These are phyloP conservation scores for Colletotrichum cuscutae DNA, from an alignment of 2,329 filamentous ascomycete species.

Conservation along the genomic window DNA sequence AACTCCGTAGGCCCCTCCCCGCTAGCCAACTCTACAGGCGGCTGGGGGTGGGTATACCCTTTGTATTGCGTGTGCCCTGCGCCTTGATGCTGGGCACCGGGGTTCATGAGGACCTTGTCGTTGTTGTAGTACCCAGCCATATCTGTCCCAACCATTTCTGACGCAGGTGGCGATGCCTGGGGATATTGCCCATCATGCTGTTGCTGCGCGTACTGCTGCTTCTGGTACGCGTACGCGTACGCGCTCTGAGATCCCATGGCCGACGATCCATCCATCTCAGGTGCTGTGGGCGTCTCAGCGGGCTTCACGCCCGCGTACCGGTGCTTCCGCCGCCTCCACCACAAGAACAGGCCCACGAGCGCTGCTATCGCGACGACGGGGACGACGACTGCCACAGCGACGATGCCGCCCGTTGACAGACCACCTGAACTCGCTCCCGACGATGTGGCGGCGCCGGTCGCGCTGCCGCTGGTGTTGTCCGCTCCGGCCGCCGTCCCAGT, in stretches of 20 bases:
- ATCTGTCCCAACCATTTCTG: conserved; percentile 14
- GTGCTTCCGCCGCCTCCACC: conserved; percentile 24
- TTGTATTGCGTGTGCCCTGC: conserved; percentile 16
- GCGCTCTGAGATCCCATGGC: conserved; percentile 2
- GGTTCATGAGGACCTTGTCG: conserved; percentile 27
- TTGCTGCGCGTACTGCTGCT: background rate
- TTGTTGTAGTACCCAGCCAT: conserved; percentile 25
- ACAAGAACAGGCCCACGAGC: conserved; percentile 23
- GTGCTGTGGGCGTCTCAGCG: background rate
- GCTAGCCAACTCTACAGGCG: conserved; percentile 4
- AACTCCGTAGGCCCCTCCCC: conserved; percentile 10
- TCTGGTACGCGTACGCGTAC: conserved; percentile 10
- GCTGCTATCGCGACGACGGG: conserved; percentile 18
- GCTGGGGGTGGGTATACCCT: conserved; percentile 5
- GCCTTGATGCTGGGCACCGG: background rate
- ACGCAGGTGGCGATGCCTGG: background rate
- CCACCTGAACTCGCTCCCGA: background rate
- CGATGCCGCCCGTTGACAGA: conserved; percentile 13
- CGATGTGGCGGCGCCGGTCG: background rate
- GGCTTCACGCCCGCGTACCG: conserved; percentile 24
- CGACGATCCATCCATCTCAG: conserved; percentile 3
- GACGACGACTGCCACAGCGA: conserved; percentile 11
- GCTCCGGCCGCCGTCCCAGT: background rate
- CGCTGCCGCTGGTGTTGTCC: background rate
- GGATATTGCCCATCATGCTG: conserved; percentile 3